Evolutionary conservation across 768 basidiomycete species (phyloP).

Genomic region (Exidia glandulosa): DNA sequence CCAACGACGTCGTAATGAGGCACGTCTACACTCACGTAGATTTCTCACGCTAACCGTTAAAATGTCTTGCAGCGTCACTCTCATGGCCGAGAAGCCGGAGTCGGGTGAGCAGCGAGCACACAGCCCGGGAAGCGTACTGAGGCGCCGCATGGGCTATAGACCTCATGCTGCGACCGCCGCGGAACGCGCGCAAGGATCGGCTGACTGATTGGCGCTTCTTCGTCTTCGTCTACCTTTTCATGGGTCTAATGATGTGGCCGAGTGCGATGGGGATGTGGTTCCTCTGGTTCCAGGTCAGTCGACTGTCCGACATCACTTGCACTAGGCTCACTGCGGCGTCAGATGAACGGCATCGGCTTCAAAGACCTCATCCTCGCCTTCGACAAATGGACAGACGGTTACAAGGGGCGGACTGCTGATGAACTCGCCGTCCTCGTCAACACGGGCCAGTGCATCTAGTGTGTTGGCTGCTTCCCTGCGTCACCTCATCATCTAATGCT

Average conservation of each 20-base stretch:
- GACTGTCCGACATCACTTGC: neutral
- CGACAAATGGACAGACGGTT: conserved; percentile 28
- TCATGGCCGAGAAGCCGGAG: conserved; percentile 41
- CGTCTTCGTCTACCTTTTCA: conserved; percentile 21
- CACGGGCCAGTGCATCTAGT: conserved; percentile 38
- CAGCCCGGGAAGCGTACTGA: neutral
- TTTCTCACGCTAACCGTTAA: no score
- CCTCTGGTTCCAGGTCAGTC: conserved; percentile 20
- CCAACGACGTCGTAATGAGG: conserved; percentile 42
- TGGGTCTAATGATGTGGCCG: conserved; percentile 36
- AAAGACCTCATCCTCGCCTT: conserved; percentile 30
- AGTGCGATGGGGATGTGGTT: conserved; percentile 34
- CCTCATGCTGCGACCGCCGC: conserved; percentile 41
- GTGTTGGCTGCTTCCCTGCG: conserved; percentile 7
- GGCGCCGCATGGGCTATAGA: conserved; percentile 14
- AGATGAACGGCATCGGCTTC: conserved; percentile 19
- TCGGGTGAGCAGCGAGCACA: conserved; percentile 20
- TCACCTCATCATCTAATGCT: neutral
- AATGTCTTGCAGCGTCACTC: no score
- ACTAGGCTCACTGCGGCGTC: neutral
- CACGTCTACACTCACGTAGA: no score
- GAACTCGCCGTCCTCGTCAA: conserved; percentile 26
- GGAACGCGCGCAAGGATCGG: conserved; percentile 44
- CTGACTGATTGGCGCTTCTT: conserved; percentile 31
- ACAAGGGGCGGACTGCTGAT: conserved; percentile 18